These are phyloP conservation scores for Mucor racemosus DNA, from an alignment of 371 early-diverging fungal species.

Conservation along the genomic window DNA sequence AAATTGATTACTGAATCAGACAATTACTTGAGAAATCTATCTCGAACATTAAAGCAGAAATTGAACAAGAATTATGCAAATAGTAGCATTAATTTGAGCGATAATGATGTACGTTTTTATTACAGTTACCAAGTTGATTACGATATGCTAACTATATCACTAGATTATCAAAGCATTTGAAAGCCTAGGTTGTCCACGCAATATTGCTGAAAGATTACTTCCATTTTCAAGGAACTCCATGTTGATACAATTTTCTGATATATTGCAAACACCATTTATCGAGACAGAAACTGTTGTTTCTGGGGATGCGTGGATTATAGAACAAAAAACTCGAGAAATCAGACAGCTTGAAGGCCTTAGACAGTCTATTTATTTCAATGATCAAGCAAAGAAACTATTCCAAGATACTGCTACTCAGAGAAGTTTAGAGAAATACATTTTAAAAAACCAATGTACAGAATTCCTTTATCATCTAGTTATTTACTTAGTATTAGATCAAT, in stretches of 20 bases:
- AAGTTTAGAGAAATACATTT: constrained; percentile 24
- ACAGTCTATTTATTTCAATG: constrained; percentile 27
- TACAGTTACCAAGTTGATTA: background rate
- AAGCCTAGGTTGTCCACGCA: constrained; percentile 13
- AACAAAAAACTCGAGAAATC: constrained; percentile 13
- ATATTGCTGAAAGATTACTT: constrained; percentile 17
- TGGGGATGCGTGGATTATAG: constrained; percentile 22
- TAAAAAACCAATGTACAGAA: constrained; percentile 25
- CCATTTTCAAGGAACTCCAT: constrained; percentile 17
- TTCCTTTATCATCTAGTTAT: constrained; percentile 26
- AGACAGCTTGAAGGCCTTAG: constrained; percentile 14
- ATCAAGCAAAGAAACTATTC: constrained; percentile 17
- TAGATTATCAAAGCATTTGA: constrained; percentile 29
- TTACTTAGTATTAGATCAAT: constrained; percentile 25
- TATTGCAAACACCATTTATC: constrained; percentile 28
- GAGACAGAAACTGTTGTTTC: constrained; percentile 16
- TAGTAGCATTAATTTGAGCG: background rate
- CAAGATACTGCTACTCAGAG: constrained; percentile 20
- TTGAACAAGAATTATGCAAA: background rate
- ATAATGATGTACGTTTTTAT: background rate
- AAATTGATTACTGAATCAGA: constrained; percentile 16
- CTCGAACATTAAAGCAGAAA: constrained; percentile 19
- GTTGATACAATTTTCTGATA: constrained; percentile 12
- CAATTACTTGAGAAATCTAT: constrained; percentile 15
- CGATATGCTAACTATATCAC: background rate